Evolutionary conservation across 2,329 filamentous ascomycete genomes (phyloP).

Genomic region (Alternaria viburni): DNA sequence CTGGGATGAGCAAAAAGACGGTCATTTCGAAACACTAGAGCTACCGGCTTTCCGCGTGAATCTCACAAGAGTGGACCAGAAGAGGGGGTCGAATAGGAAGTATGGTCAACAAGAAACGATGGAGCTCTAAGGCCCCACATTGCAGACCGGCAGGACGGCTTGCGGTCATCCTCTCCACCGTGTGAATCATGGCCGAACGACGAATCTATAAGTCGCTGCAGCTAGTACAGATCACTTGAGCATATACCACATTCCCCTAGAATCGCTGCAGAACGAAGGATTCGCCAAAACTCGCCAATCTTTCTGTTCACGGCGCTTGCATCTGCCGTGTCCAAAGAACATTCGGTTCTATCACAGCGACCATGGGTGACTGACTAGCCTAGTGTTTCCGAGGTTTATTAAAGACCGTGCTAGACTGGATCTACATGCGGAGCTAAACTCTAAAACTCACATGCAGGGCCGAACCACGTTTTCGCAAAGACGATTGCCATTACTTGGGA

Average conservation of each 20-base stretch:
- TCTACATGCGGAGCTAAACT: not conserved
- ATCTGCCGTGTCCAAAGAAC: not conserved
- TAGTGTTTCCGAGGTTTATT: not conserved
- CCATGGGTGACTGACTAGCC: not conserved
- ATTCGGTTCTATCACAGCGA: not conserved
- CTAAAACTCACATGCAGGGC: not conserved
- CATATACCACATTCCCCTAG: not conserved
- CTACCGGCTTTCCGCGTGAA: conserved; percentile 43
- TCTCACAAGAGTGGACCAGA: conserved; percentile 17
- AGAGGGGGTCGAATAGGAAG: not conserved
- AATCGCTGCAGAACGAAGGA: not conserved
- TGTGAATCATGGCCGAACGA: not conserved
- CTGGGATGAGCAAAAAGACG: conserved; percentile 34
- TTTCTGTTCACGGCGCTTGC: not conserved
- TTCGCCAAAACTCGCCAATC: not conserved
- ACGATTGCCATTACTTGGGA: not conserved
- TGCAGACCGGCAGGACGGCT: not conserved
- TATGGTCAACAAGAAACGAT: conserved; percentile 8
- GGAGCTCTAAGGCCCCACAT: conserved; percentile 8
- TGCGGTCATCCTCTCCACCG: not conserved
- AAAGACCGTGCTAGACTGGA: not conserved
- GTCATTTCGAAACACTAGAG: conserved; percentile 33
- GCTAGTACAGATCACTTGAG: not conserved
- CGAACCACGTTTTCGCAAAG: not conserved
- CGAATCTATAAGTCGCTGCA: not conserved